Evolutionary conservation across 2,329 filamentous ascomycete species (phyloP).

Genomic region (Colletotrichum eremochloae): DNA sequence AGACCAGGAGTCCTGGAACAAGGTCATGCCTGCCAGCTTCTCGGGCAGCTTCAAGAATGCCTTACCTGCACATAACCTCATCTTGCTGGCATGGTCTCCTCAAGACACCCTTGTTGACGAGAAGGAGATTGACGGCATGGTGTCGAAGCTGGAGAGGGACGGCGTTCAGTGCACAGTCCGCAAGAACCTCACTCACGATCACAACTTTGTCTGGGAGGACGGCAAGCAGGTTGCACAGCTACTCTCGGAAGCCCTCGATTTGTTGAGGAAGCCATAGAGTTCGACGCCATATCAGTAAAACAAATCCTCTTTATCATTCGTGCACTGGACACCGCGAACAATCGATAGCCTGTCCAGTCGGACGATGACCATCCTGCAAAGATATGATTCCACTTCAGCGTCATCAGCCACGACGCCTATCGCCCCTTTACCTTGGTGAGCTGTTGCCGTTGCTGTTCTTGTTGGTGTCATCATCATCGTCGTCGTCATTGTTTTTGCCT

Average conservation of each 20-base stretch:
- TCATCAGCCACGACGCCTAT: not conserved
- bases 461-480: no score
- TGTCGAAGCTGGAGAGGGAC: constrained; percentile 57
- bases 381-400: constrained; percentile 18
- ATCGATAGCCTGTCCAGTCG: not conserved
- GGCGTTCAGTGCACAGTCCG: constrained; percentile 50
- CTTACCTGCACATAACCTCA: constrained; percentile 53
- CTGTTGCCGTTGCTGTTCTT: not conserved
- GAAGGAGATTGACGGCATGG: constrained; percentile 71
- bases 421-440: not conserved
- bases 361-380: constrained; percentile 6
- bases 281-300: not conserved
- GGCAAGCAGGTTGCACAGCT: constrained; percentile 68
- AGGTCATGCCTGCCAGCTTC: constrained; percentile 66
- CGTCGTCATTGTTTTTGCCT: not conserved
- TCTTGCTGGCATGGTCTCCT: constrained; percentile 60
- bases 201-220: constrained; percentile 74
- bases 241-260: constrained; percentile 50
- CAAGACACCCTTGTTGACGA: constrained; percentile 66
- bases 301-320: not conserved
- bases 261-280: constrained; percentile 19
- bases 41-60: constrained; percentile 56
- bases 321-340: not conserved
- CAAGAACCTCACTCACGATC: constrained; percentile 66
- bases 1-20: constrained; percentile 63